Evolutionary conservation across 1,284 basidiomycete genomes (phyloP).

Genomic region (Stereum hirsutum): DNA sequence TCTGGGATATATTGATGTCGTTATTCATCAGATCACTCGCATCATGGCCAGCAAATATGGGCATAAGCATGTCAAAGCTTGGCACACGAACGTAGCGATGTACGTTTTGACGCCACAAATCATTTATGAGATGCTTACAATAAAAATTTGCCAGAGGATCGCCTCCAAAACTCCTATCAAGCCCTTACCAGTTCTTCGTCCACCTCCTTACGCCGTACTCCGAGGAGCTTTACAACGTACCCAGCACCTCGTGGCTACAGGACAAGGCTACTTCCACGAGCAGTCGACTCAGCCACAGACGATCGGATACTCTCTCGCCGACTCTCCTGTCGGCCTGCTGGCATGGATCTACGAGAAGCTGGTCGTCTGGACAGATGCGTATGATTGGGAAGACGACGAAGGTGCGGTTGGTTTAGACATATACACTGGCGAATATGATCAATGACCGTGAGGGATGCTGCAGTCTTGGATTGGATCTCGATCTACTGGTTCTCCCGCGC

Average conservation of each 20-base stretch:
- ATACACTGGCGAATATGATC: too few species aligned
- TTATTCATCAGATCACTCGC: slow-evolving; percentile 21
- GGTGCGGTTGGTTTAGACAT: slow-evolving; percentile 13
- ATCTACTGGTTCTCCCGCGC: slow-evolving; percentile 29
- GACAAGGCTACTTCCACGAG: slow-evolving; percentile 19
- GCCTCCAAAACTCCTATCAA: slow-evolving; percentile 14
- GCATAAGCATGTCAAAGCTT: slow-evolving; percentile 23
- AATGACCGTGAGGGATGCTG: too few species aligned
- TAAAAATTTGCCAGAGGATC: neutral
- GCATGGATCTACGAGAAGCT: slow-evolving; percentile 59
- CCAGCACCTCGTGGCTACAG: slow-evolving; percentile 14
- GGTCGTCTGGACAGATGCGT: slow-evolving; percentile 38
- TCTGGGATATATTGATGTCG: neutral
- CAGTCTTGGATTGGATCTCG: slow-evolving; percentile 31
- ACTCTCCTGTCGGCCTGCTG: slow-evolving; percentile 49
- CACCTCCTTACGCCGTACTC: slow-evolving; percentile 17
- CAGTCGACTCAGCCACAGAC: slow-evolving; percentile 30
- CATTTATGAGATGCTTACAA: neutral
- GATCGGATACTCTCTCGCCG: slow-evolving; percentile 35
- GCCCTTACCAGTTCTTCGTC: slow-evolving; percentile 19
- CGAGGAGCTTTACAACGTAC: slow-evolving; percentile 13
- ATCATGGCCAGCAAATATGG: slow-evolving; percentile 21
- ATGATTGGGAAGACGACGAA: slow-evolving; percentile 45
- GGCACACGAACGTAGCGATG: slow-evolving; percentile 25
- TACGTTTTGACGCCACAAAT: slow-evolving; percentile 11